Percentiles rank a stretch among this genome's conserved stretches.
These are phyloP conservation scores for Phaffia rhodozyma DNA, from an alignment of 1,284 basidiomycete genomes.

Conservation along the genomic window DNA sequence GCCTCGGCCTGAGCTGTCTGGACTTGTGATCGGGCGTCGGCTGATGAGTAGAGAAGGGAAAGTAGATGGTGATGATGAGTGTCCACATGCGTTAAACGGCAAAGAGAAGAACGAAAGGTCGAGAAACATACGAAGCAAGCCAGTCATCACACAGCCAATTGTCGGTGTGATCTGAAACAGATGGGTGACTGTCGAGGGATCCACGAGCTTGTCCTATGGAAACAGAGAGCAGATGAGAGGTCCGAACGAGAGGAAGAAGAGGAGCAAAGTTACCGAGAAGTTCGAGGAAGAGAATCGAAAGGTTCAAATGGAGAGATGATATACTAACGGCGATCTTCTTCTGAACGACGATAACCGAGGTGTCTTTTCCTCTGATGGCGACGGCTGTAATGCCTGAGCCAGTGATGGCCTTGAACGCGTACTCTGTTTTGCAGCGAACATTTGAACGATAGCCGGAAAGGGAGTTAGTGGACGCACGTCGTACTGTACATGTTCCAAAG, in stretches of 20 bases:
- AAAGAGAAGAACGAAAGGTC: not conserved
- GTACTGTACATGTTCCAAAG: not conserved
- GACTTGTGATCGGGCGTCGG: slow-evolving; percentile 88
- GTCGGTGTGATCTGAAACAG: slow-evolving; percentile 91
- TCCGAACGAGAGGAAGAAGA: too few relatives aligned
- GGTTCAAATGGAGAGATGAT: not conserved
- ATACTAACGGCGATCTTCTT: slow-evolving; percentile 83
- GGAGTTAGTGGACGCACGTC: not conserved
- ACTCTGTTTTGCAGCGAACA: slow-evolving; percentile 48
- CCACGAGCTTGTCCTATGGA: slow-evolving; percentile 86
- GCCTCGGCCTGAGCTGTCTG: slow-evolving; percentile 79
- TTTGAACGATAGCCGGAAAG: not conserved
- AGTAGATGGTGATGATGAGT: not conserved
- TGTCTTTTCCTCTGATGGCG: slow-evolving; percentile 86
- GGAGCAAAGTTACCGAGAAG: not conserved
- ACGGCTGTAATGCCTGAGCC: slow-evolving; percentile 91
- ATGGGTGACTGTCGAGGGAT: slow-evolving; percentile 88
- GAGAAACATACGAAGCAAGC: slow-evolving; percentile 60
- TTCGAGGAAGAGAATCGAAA: not conserved
- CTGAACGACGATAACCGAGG: slow-evolving; percentile 89
- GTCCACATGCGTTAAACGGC: not conserved
- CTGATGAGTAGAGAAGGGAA: slow-evolving; percentile 37
- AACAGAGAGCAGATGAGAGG: not conserved
- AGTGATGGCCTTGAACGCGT: slow-evolving; percentile 99
- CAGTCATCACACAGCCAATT: slow-evolving; percentile 97